Base-by-base conservation (phyloP, 2,329 filamentous ascomycete genomes). In the Magnaporthiopsis incrustans region DNA sequence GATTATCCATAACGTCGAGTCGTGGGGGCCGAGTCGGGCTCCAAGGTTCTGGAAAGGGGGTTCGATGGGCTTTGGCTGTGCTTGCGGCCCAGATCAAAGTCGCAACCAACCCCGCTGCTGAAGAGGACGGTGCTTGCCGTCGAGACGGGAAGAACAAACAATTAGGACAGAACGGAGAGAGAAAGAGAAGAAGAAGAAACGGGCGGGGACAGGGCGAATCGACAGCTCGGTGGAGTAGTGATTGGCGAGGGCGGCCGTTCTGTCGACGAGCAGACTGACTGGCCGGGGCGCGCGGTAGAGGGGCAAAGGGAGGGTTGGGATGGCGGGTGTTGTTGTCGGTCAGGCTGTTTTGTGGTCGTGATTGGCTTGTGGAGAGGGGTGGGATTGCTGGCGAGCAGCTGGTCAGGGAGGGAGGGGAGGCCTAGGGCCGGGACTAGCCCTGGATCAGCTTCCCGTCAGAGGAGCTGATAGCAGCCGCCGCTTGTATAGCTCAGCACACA, bases 1-100 rank as follows among this genome's bases (percentile, higher is more conserved):
- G 79, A 70, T 77, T 75, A 71, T 82, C 81, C 81, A 85, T 84
- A 66, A 72, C 79, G 73, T 65, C 67, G 63, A 67, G 57, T 66
- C 60, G 44, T 53, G 44, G 44, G 44, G 4, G 7, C 44, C 44
- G 44, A 53, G 44, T 22, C 44, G 44, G 44, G 15, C 22, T n/a
- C 44, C 15, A 53, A 22, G 22, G 44, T n/a, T 22, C 7, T 53
- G 44, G 44, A n/a, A 53, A n/a, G 44, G 44, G 60, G 35, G 63
- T n/a, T 26, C 35, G 53, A 26, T 30, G n/a, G 32, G 32, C 44
- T 35, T 27, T 25, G 38, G 44, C 44, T n/a, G 44, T 53, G 44
- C 44, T 53, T 53, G 44, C 22, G 44, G 44, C 44, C 44, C 44
- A 53, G 44, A 11, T 53, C 44, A 22, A 53, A 53, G 22, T 53